phyloP scores from a whole-genome alignment of 805 yeast genomes.

The Huiozyma sinensis region DNA sequence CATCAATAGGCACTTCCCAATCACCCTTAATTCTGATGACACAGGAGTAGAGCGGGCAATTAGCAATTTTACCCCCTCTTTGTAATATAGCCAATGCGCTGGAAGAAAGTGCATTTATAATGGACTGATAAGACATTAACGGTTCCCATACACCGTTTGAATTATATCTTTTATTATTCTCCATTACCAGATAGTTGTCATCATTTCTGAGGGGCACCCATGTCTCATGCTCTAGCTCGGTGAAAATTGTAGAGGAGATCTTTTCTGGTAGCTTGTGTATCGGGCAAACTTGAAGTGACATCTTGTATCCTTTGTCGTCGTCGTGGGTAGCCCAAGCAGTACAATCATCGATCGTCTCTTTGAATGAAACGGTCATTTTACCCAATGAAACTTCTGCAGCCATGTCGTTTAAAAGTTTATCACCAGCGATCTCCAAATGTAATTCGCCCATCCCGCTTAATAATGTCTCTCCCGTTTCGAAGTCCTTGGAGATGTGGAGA shows the following conservation, averaged over 20 bases:
- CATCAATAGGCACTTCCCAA: conserved; percentile 47
- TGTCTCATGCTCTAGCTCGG: conserved; percentile 20
- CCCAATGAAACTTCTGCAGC: conserved; percentile 75
- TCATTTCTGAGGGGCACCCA: conserved; percentile 25
- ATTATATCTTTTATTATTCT: conserved; percentile 15
- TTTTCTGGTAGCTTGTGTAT: conserved; percentile 4
- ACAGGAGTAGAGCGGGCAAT: conserved; percentile 41
- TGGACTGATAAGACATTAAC: conserved; percentile 35
- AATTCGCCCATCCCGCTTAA: conserved; percentile 97
- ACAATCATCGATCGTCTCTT: conserved; percentile 44
- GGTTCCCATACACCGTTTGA: conserved; percentile 39
- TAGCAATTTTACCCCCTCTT: conserved; percentile 52
- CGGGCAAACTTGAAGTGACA: conserved; percentile 14
- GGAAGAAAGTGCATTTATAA: conserved; percentile 44
- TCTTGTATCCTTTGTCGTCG: conserved; percentile 9
- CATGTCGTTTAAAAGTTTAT: conserved; percentile 68
- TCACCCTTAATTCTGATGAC: conserved; percentile 38
- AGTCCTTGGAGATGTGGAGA: conserved; percentile 52
- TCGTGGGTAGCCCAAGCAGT: conserved; percentile 6
- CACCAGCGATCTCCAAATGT: conserved; percentile 80
- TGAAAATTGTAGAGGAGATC: conserved; percentile 11
- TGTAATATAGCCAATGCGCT: conserved; percentile 55
- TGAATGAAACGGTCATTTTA: conserved; percentile 79
- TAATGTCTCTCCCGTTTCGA: conserved; percentile 87
- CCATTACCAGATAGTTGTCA: conserved; percentile 27